Percentiles rank a stretch among this genome's conserved stretches.
These are phyloP conservation scores for Hypoxylon fragiforme DNA, from an alignment of 495 filamentous ascomycete genomes.

Conservation along the genomic window DNA sequence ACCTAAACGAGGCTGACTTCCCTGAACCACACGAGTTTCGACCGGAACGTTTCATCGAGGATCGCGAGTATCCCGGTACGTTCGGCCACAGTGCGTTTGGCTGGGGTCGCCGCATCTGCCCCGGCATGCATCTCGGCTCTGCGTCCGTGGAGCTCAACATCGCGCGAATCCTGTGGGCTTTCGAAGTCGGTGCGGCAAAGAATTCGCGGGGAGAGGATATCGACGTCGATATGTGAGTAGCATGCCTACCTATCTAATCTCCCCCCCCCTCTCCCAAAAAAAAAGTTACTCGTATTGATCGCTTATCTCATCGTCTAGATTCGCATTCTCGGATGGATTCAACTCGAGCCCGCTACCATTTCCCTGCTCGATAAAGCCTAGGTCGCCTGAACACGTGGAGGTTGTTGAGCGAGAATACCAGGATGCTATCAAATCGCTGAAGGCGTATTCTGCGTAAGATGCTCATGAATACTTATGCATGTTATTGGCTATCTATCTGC, in stretches of 20 bases:
- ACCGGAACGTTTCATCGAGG: constrained; percentile 47
- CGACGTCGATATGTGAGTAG: constrained; percentile 50
- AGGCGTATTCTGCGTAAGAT: constrained; percentile 36
- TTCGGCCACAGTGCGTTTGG: constrained; percentile 61
- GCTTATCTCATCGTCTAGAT: constrained; percentile 30
- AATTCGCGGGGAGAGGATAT: constrained; percentile 52
- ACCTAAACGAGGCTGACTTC: constrained; percentile 61
- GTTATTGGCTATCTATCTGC: too few relatives aligned
- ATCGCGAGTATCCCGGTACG: constrained; percentile 54
- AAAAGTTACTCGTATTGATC: too few relatives aligned
- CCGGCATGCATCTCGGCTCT: constrained; percentile 56
- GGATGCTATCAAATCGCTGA: constrained; percentile 35
- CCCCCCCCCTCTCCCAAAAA: neutral
- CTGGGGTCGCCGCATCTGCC: constrained; percentile 61
- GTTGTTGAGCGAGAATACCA: constrained; percentile 39
- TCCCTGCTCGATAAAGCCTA: constrained; percentile 46
- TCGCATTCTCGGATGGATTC: constrained; percentile 56
- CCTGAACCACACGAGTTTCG: constrained; percentile 56
- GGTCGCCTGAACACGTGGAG: constrained; percentile 37
- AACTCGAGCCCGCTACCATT: constrained; percentile 57
- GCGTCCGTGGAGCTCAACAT: constrained; percentile 55
- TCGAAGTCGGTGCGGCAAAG: constrained; percentile 49
- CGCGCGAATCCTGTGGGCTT: constrained; percentile 57
- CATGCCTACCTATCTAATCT: neutral
- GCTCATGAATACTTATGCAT: too few relatives aligned